phyloP scores from a whole-genome alignment of 257 asterid genomes.

The Plantago major region DNA sequence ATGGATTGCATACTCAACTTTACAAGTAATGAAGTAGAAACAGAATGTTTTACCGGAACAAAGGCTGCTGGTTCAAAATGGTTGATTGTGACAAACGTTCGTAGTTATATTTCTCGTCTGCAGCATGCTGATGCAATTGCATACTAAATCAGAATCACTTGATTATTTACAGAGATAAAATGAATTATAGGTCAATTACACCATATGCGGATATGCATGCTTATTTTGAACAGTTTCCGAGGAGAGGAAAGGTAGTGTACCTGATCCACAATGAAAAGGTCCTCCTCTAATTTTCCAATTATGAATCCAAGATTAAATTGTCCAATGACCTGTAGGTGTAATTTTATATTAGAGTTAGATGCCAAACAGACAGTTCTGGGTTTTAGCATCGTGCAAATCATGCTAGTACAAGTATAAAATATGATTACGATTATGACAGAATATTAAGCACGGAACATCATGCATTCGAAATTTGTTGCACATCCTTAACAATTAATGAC shows the following conservation, averaged over 20 bases:
- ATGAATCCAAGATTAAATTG: conserved; percentile 97
- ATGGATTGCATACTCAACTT: not conserved
- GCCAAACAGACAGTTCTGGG: conserved; percentile 5
- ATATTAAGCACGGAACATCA: not conserved
- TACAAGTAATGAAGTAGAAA: conserved; percentile 10
- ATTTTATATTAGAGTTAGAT: conserved; percentile 14
- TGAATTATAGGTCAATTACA: conserved; percentile 8
- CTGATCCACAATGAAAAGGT: conserved; percentile 98
- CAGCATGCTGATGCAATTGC: conserved; percentile 77
- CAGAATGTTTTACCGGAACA: conserved; percentile 58
- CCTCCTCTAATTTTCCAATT: conserved; percentile 74
- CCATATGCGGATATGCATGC: conserved; percentile 3
- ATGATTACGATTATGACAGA: conserved; percentile 3
- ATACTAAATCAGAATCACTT: conserved; percentile 14
- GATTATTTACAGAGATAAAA: conserved; percentile 5
- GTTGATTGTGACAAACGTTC: conserved; percentile 82
- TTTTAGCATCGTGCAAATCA: conserved; percentile 2
- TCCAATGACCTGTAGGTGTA: conserved; percentile 72
- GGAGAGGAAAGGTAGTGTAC: conserved; percentile 37
- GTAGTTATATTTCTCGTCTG: conserved; percentile 94
- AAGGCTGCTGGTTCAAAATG: conserved; percentile 90
- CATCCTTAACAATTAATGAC: conserved; percentile 15
- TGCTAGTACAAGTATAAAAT: conserved; percentile 10
- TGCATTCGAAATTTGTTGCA: conserved; percentile 11
- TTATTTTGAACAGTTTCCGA: conserved; percentile 4